Percentiles rank a stretch among this genome's conserved stretches.
These are phyloP conservation scores for Triticum aestivum DNA, from an alignment of 176 grass and related monocot species.

Conservation along the genomic window DNA sequence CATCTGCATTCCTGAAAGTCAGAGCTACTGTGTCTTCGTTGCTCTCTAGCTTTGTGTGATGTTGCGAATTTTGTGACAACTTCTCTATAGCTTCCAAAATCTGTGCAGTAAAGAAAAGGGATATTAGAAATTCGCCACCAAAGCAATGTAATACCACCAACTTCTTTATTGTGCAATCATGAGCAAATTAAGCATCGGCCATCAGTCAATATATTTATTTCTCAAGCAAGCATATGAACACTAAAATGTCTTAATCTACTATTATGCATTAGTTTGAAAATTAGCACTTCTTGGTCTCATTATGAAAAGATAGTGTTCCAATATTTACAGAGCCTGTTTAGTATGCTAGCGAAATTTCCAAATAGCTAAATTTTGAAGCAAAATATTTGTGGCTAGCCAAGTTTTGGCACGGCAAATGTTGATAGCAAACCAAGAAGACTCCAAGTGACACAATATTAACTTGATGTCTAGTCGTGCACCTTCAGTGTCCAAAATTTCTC, in stretches of 20 bases:
- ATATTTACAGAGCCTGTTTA: neutral
- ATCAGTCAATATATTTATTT: neutral
- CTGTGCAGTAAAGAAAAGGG: constrained; percentile 37
- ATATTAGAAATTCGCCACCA: constrained; percentile 21
- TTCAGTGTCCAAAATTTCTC: constrained; percentile 6
- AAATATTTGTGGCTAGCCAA: neutral
- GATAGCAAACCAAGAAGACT: neutral
- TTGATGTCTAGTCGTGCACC: neutral
- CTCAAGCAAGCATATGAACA: neutral
- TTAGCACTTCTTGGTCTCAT: neutral
- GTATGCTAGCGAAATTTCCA: neutral
- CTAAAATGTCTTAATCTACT: neutral
- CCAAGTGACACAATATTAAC: neutral
- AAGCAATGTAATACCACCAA: constrained; percentile 12
- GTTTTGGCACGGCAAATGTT: neutral
- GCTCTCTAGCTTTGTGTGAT: constrained; percentile 39
- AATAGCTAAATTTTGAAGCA: neutral
- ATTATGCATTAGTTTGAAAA: neutral
- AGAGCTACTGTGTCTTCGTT: constrained; percentile 5
- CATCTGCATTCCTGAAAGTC: constrained; percentile 26
- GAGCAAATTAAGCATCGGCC: neutral
- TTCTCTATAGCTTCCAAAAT: constrained; percentile 60
- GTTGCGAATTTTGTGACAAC: constrained; percentile 44
- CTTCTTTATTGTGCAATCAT: neutral
- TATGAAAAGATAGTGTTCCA: neutral